A percentile compares a stretch with the other conserved stretches of the same genome.
Conservation (phyloP, 306 rosid species). For the Fagus crenata region DNA sequence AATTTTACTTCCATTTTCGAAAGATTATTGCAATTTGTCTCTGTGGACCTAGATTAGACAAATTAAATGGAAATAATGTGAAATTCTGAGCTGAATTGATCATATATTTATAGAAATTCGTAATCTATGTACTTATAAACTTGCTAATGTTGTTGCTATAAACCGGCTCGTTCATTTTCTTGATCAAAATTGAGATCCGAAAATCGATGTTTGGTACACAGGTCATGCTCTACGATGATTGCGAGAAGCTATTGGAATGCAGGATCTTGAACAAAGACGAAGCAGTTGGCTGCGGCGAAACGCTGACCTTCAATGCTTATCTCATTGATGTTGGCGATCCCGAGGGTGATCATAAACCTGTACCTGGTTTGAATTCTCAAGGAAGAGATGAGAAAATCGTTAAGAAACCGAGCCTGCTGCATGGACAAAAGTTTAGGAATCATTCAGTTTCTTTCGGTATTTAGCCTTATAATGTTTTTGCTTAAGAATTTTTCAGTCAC, state of each 20-base stretch:
- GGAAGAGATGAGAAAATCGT: constrained; percentile 21
- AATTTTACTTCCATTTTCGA: background rate
- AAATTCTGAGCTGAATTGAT: no score
- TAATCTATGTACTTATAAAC: background rate
- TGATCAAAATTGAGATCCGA: background rate
- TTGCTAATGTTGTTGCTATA: background rate
- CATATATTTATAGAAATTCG: no score
- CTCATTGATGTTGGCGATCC: constrained; percentile 58
- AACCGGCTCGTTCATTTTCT: background rate
- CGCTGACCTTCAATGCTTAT: constrained; percentile 44
- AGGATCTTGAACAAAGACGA: constrained; percentile 66
- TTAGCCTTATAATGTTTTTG: background rate
- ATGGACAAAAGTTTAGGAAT: constrained; percentile 1
- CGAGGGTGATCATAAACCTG: constrained; percentile 41
- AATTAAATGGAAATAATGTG: no score
- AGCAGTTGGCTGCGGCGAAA: constrained; percentile 50
- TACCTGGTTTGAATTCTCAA: constrained; percentile 35
- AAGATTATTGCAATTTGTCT: no score
- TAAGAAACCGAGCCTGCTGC: constrained; percentile 17
- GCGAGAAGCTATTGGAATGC: constrained; percentile 66
- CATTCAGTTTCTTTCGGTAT: constrained; percentile 20
- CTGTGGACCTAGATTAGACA: no score
- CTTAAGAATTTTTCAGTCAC: background rate
- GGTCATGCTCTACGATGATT: constrained; percentile 67
- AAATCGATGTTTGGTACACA: constrained; percentile 19